Evolutionary conservation across 305 asterid species (phyloP), one percentile per base, ranked within the genome.

Genomic region (Vinca major): DNA sequence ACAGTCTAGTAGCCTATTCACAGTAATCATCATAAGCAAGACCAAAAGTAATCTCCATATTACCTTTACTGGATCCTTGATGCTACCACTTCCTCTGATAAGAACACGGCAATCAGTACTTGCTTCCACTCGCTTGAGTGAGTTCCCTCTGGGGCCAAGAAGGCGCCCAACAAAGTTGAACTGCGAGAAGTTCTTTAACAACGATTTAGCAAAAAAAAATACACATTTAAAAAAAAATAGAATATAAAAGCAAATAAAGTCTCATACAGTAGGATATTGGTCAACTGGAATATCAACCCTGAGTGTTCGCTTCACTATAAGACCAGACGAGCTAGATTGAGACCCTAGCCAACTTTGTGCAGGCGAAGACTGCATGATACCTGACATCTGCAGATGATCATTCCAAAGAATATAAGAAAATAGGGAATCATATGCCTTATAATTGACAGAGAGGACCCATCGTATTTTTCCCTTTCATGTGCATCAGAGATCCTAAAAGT

Each of bases 101-200:
- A 94, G 80, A 74, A 94, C 98, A 68, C 99, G 99, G 63, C 99
- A 94, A 33, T 88, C 99, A 57, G 99, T 91, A 73, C 78, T 89
- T 71, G 88, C 92, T 86, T 94, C 99, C 54, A 94, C 97, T 56
- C 98, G 89, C 82, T 94, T 94, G 79, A 94, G 88, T 71, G 99
- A 94, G 79, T 94, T 89, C 69, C 99, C 99, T 84, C 99, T 83
- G 58, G 99, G 99, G 63, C 99, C 99, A 75, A 94, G 95, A 68
- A 94, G 96, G 71, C 98, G 98, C 10, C 99, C 99, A 65, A 94
- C 99, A 63, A 94, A 94, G 80, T 94, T 94, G 74, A 75, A 94
- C 99, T 94, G 95, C 82, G 82, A 75, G 36, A 58, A 74, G 69
- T 64, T 73, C 63, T 48, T 39, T 9, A 44, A 62, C 14, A 53